phyloP scores from a whole-genome alignment of 148 eudicot species.

The Limonium bicolor region DNA sequence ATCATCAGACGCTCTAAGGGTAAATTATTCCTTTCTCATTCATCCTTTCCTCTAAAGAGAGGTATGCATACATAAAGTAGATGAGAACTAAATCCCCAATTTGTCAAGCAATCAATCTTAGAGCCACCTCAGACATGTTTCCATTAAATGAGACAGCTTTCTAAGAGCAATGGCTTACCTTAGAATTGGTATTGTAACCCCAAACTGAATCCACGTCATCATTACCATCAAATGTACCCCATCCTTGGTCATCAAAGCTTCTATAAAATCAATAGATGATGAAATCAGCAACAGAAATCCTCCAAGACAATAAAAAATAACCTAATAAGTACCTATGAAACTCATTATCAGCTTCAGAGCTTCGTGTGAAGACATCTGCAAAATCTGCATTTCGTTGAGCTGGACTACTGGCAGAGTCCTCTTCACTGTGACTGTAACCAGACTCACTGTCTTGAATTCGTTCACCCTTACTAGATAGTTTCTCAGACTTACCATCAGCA shows the following conservation, averaged over 20 bases:
- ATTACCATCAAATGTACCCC: conserved; percentile 80
- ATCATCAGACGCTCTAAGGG: too few relatives aligned
- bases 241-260: conserved; percentile 66
- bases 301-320: conserved; percentile 1
- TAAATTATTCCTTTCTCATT: too few relatives aligned
- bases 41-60: too few relatives aligned
- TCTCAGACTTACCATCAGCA: conserved; percentile 37
- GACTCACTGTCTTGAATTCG: conserved; percentile 48
- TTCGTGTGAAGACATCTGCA: conserved; percentile 51
- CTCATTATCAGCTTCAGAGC: conserved; percentile 64
- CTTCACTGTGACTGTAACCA: conserved; percentile 54
- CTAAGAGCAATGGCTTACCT: conserved; percentile 25
- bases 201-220: conserved; percentile 93
- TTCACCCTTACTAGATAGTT: conserved; percentile 25
- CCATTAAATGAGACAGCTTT: not conserved
- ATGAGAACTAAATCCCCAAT: too few relatives aligned
- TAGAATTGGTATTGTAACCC: conserved; percentile 54
- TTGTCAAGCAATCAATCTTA: too few relatives aligned
- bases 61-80: too few relatives aligned
- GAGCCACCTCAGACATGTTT: conserved; percentile 1
- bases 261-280: too few relatives aligned
- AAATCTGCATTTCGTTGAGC: conserved; percentile 28
- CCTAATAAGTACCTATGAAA: conserved; percentile 39
- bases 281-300: too few relatives aligned
- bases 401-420: conserved; percentile 73